Evolutionary conservation across 2,329 filamentous ascomycete species (phyloP).

Genomic region (Madurella mycetomatis): DNA sequence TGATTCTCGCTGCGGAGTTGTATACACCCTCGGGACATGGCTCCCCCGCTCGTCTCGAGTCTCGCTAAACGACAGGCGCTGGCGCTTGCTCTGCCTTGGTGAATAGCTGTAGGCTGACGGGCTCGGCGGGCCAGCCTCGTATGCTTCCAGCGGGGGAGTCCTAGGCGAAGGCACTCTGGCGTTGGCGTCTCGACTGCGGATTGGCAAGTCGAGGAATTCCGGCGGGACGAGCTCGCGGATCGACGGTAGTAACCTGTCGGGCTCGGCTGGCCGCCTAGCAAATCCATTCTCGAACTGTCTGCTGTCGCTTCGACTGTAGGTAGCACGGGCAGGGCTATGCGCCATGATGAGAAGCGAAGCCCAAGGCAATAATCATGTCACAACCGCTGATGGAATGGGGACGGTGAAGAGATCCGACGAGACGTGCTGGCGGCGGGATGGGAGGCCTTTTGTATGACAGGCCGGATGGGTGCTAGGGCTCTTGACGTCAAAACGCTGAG

Average conservation of each 20-base stretch:
- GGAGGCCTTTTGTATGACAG: background rate
- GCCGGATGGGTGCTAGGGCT: background rate
- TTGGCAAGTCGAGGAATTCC: too few species aligned
- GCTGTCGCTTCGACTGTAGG: background rate
- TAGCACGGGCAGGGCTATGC: too few species aligned
- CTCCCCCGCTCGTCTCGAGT: conserved; percentile 40
- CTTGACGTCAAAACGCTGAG: background rate
- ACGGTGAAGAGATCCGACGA: background rate
- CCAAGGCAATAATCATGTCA: background rate
- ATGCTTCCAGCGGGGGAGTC: conserved; percentile 32
- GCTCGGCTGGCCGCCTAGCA: background rate
- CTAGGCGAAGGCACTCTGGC: conserved; percentile 32
- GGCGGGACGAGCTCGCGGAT: background rate
- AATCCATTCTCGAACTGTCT: background rate
- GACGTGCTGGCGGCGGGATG: too few species aligned
- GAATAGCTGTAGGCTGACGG: conserved; percentile 49
- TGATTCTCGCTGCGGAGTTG: conserved; percentile 31
- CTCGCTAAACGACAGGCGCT: conserved; percentile 41
- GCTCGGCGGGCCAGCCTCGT: conserved; percentile 25
- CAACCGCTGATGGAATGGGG: background rate
- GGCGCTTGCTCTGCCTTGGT: conserved; percentile 45
- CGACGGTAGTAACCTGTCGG: background rate
- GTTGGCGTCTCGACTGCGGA: background rate
- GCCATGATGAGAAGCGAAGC: background rate
- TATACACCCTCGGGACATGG: conserved; percentile 46